Base-by-base conservation (phyloP, 2,329 filamentous ascomycete species). In the Biscogniauxia mediterranea region DNA sequence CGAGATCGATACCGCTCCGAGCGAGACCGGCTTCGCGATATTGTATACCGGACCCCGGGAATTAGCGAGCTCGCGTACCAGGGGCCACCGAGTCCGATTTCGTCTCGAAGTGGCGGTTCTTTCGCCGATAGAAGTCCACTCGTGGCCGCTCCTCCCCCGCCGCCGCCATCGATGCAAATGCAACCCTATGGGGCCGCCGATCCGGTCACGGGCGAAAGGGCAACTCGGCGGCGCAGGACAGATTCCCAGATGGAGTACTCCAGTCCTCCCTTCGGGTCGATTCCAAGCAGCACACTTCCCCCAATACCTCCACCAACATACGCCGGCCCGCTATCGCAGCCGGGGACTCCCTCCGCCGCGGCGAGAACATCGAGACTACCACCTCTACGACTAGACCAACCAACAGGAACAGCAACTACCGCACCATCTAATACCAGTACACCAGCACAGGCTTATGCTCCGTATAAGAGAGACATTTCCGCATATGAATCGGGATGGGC, bases 1-100 rank as follows among this genome's bases (percentile, higher is more conserved):
- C 81, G 84, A 28, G 89, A 94, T 61, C 92, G 87, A 73, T 94
- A 94, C 73, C 84, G 87, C 53, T 80, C 80, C 8, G 91, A 95
- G 68, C 82, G 91, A 55, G 89, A 93, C 69, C 85, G 89, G 55
- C 83, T 93, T 64, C 82, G 86, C 56, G 85, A 88, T n/a, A 76
- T 92, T 38, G 79, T 92, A 0, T 76, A 82, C 55, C 83, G 85
- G 64, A 85, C 85, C 3, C 83, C 86, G 2, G 81, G 83, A 28
- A 81, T 84, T 65, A 80, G 80, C 66, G 79, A 85, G 38, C 77
- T 81, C 56, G 83, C 81, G 3, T 80, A 79, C 58, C 76, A 79
- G 55, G 81, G 79, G 4, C 83, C 82, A 7, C 78, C 79, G n/a
- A 86, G 82, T 68, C 84, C 85, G 17, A 71, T 71, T 1, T 72